A percentile compares a stretch with the other conserved stretches of the same genome.
phyloP scores from a whole-genome alignment of 306 rosid genomes.

The Citrullus colocynthis region DNA sequence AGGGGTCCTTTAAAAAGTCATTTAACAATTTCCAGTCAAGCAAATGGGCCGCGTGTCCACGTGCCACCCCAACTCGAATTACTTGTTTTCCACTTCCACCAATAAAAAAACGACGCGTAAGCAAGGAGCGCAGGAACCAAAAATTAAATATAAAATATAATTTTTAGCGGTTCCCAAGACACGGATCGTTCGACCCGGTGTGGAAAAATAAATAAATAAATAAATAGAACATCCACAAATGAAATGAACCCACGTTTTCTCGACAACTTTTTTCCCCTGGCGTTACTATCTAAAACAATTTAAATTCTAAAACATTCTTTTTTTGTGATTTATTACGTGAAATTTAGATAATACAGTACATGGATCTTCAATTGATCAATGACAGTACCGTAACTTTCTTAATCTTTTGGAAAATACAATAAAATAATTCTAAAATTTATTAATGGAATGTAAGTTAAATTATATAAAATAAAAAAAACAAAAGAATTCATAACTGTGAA shows the following conservation, averaged over 20 bases:
- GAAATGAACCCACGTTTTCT: background rate
- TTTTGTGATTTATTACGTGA: background rate
- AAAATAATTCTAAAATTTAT: background rate
- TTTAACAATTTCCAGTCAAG: background rate
- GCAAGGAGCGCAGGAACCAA: background rate
- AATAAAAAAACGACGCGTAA: background rate
- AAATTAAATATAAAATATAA: background rate
- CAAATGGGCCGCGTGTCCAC: background rate
- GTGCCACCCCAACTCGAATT: background rate
- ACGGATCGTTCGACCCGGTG: background rate
- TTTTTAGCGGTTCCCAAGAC: background rate
- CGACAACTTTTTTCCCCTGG: background rate
- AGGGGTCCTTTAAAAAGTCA: background rate
- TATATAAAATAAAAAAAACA: too few species aligned
- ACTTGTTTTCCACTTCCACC: background rate
- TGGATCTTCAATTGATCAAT: background rate
- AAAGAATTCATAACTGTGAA: too few species aligned
- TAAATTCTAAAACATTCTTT: background rate
- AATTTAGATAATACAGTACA: background rate
- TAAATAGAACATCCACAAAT: background rate
- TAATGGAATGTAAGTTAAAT: background rate
- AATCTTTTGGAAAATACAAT: background rate
- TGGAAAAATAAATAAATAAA: background rate
- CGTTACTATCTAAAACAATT: background rate
- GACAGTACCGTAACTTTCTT: background rate